phyloP scores from a whole-genome alignment of 106 monocot genomes.

The Cymbidium sinense region DNA sequence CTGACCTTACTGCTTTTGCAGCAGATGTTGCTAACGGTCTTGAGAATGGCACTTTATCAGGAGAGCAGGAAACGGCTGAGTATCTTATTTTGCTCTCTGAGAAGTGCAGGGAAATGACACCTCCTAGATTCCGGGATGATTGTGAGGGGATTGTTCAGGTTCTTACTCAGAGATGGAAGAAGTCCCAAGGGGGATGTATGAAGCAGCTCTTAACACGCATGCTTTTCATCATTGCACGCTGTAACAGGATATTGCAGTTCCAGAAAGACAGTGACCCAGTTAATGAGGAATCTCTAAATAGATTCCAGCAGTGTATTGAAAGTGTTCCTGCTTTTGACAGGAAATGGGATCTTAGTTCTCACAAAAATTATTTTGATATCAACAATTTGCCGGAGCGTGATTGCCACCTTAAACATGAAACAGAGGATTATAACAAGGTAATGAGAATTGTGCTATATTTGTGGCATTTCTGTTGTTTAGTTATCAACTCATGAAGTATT shows the following conservation, averaged over 20 bases:
- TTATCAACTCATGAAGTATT: background rate
- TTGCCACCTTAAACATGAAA: constrained; percentile 6
- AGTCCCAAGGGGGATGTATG: constrained; percentile 19
- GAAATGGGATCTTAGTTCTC: constrained; percentile 24
- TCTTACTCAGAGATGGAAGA: constrained; percentile 41
- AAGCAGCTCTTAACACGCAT: constrained; percentile 50
- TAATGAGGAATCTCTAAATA: constrained; percentile 42
- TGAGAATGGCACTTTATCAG: constrained; percentile 27
- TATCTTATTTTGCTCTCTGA: constrained; percentile 41
- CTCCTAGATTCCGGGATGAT: constrained; percentile 38
- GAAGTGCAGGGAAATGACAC: constrained; percentile 44
- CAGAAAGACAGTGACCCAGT: constrained; percentile 48
- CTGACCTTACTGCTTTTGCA: constrained; percentile 37
- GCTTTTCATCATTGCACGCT: constrained; percentile 63
- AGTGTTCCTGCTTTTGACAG: constrained; percentile 52
- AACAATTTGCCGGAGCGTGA: background rate
- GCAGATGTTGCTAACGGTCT: constrained; percentile 38
- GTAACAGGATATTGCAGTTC: constrained; percentile 56
- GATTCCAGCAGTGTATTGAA: constrained; percentile 57
- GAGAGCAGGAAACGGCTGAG: constrained; percentile 18
- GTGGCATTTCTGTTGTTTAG: background rate
- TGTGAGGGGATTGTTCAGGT: constrained; percentile 57
- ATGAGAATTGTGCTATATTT: background rate
- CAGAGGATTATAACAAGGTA: constrained; percentile 30
- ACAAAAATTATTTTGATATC: background rate